Base-by-base conservation (phyloP, 805 yeast genomes). In the Wickerhamomyces ciferrii region DNA sequence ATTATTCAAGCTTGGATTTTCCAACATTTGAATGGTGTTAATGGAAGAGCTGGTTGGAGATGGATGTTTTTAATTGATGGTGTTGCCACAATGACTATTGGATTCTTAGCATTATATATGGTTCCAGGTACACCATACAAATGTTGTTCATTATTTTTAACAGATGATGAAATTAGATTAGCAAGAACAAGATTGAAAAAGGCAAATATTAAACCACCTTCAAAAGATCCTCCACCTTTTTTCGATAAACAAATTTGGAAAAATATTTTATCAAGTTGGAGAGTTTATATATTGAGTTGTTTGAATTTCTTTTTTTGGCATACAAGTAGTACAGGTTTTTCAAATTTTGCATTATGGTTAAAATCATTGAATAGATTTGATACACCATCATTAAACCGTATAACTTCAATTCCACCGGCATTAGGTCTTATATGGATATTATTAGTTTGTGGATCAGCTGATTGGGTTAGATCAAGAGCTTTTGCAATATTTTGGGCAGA, bases 41-140 rank as follows among this genome's bases (percentile, higher is more conserved):
- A 51, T 29, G 78, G 78, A 1, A 58, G 68, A 24, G 61, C 61
- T 11, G 66, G 76, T 17, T 75, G 78, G 78, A 69, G 72, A 62
- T 75, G 79, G 79, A 69, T 74, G 46, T 74, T 72, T 50, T 67
- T 75, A 29, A 65, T 75, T 52, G 79, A 75, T 53, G 75, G 75
- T 13, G 63, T 80, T 41, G 73, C 83, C 38, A 80, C 87, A 1
- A 55, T 82, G 24, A 78, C 71, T 2, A 75, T 84, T 32, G 85
- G 83, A 6, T 11, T 83, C 8, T 48, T 77, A 43, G 86, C 85
- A 0, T 69, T 72, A 48, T 77, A 75, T 56, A 53, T 70, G 54
- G 64, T 81, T 50, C 90, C 89, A 10, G 89, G 88, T 42, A 83
- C 86, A 18, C 88, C 89, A 5, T 64, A 71, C 43, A 69, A 72